Evolutionary conservation across 495 filamentous ascomycete genomes (phyloP).

Genomic region (Saxophila tyrrhenica): DNA sequence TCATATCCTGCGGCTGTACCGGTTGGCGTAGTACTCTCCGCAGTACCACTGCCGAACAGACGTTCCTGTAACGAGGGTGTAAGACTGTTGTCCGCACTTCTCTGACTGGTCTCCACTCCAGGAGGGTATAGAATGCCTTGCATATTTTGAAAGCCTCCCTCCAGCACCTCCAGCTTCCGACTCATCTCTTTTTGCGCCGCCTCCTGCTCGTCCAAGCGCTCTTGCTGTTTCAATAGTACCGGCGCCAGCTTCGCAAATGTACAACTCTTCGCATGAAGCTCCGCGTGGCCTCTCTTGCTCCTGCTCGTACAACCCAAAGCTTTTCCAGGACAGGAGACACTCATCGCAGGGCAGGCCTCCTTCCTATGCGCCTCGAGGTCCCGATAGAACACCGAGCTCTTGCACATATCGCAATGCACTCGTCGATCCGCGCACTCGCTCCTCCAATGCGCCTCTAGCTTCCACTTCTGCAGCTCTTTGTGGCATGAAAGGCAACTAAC

Average conservation of each 20-base stretch:
- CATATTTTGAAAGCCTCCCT: conserved; percentile 42
- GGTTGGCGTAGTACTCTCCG: background rate
- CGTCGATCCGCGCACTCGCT: conserved; percentile 40
- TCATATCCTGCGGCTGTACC: background rate
- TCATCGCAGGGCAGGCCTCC: conserved; percentile 40
- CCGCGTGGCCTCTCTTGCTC: conserved; percentile 39
- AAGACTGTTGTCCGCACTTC: background rate
- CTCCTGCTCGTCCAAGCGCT: conserved; percentile 45
- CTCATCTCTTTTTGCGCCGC: conserved; percentile 44
- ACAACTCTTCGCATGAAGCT: conserved; percentile 43
- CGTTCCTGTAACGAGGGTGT: background rate
- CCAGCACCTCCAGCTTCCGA: conserved; percentile 47
- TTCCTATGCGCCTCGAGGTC: conserved; percentile 41
- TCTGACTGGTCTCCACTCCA: background rate
- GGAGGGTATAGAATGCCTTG: conserved; percentile 28
- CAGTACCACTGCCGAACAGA: background rate
- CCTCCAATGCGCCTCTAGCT: conserved; percentile 45
- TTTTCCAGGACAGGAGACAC: conserved; percentile 42
- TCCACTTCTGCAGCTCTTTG: conserved; percentile 43
- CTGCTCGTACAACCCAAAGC: conserved; percentile 46
- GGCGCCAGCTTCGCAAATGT: conserved; percentile 49
- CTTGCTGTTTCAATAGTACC: conserved; percentile 45
- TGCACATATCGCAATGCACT: conserved; percentile 44
- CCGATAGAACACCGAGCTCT: conserved; percentile 35
- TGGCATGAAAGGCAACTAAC: conserved; percentile 45